Base-by-base conservation (phyloP, 2,329 filamentous ascomycete species). In the Claviceps pazoutovae region DNA sequence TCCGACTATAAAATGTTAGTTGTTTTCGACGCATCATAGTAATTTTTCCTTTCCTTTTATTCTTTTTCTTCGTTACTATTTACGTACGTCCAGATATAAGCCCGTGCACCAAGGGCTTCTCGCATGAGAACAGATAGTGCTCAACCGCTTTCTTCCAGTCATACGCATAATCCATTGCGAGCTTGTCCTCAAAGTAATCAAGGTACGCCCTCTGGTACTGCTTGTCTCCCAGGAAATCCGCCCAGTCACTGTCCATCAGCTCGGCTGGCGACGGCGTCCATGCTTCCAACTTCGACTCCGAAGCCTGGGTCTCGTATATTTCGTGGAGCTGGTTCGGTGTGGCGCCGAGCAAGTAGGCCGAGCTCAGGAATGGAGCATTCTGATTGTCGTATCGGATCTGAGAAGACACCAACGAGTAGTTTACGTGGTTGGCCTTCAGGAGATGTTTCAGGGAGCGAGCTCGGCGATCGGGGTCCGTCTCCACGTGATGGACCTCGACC, bases 121-220 rank as follows among this genome's bases (percentile, higher is more conserved):
- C 76, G 37, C 83, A 84, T 43, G 74, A 68, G 56, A 91, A 86
- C 46, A 98, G 68, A 63, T 85, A 97, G 55, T 90, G 79, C 3
- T 80, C 71, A 8, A 94, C 72, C 2, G 95, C 79, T 50, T 75
- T 73, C 62, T 84, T 86, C 88, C 93, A 96, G 62, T 95, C 79
- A 64, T 96, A 97, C 38, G 80, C 74, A 60, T 83, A 79, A 30
- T 72, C 70, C 66, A 79, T 70, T 3, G 87, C 89, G 34, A 97
- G 73, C 61, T 88, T 82, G 64, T 98, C 93, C 65, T 98, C 93
- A 63, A 95, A 97, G 64, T 93, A 97, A 65, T 98, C 90, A 52
- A 98, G 74, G 62, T 84, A 98, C 0, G 89, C 91, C 54, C 91
- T 79, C 67, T 98, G 88, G 62, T 94, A 96, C 56, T 73, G 80